phyloP scores from a whole-genome alignment of 768 basidiomycete species.

The Collybiopsis luxurians region DNA sequence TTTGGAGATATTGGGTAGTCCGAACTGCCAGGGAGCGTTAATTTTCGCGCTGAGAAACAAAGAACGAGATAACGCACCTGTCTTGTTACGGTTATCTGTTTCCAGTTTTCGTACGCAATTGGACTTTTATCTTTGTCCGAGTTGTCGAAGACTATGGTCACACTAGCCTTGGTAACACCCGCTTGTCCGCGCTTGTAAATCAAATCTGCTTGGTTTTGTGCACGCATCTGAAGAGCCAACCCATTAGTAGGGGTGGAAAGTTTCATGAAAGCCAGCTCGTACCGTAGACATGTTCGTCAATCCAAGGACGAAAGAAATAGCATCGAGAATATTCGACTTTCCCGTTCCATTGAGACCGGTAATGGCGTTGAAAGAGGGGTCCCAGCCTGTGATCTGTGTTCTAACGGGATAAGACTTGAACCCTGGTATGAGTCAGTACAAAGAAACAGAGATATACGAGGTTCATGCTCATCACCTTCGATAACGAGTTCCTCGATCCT shows the following conservation, averaged over 20 bases:
- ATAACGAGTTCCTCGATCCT: constrained; percentile 94
- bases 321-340: constrained; percentile 99
- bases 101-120: constrained; percentile 70
- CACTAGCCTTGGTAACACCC: constrained; percentile 94
- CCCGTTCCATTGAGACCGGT: constrained; percentile 95
- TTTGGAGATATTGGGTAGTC: constrained; percentile 90
- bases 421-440: constrained; percentile 40
- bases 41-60: not conserved
- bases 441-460: not conserved
- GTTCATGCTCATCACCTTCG: constrained; percentile 53
- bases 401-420: constrained; percentile 98
- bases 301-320: constrained; percentile 97
- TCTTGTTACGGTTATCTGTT: constrained; percentile 95
- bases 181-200: constrained; percentile 99
- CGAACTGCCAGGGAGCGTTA: constrained; percentile 58
- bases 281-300: constrained; percentile 97
- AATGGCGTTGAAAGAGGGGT: constrained; percentile 97
- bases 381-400: constrained; percentile 96
- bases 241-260: no score
- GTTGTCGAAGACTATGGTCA: constrained; percentile 99
- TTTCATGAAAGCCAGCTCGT: no score
- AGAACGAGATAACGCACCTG: constrained; percentile 54
- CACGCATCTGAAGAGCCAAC: constrained; percentile 69
- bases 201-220: constrained; percentile 92
- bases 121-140: constrained; percentile 85